Evolutionary conservation across 495 filamentous ascomycete species (phyloP), one percentile per base, ranked within the genome.

Genomic region (Trichoderma reesei): DNA sequence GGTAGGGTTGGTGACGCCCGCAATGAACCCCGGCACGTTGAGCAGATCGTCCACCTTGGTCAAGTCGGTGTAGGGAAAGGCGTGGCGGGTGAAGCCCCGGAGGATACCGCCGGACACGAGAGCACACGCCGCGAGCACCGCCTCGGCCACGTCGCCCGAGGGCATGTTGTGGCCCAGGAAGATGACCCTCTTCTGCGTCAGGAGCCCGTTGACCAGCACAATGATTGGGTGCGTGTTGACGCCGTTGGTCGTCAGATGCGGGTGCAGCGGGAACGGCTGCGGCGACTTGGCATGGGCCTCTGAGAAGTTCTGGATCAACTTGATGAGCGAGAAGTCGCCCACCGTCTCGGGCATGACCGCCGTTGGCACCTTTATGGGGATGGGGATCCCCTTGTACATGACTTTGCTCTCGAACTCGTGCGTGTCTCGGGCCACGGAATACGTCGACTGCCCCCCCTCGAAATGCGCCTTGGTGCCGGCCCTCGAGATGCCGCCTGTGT

Each of bases 61-160:
- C 26, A 99, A 82, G 74, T 99, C 94, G 7, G 94, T 99, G 72
- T 99, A 99, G 6, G 94, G 94, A 71, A 99, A 99, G 14, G 95
- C 95, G 77, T 96, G 90, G n/a, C 94, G 85, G 20, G 92, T 96
- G 75, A 98, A 98, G 31, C 95, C 94, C 48, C 91, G 79, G 18
- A 99, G 79, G n/a, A 96, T 80, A 31, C 95, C 94, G n/a, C 94
- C 95, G 33, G 91, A 96, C 26, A 89, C 92, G 38, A 99, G 82
- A 5, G 94, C 90, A 73, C 93, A 98, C 1, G 93, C 91, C 2
- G 90, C 94, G 0, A 98, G 81, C 7, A 98, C 94, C 4, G 94
- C 92, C 76, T 98, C 93, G 7, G 92, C 94, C 11, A 98, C 94
- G 70, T 96, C 91, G 2, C 90, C 90, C 2, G 93, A 96, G 7